Base-by-base conservation (phyloP, 2,329 filamentous ascomycete species). In the Fusarium papillatum region DNA sequence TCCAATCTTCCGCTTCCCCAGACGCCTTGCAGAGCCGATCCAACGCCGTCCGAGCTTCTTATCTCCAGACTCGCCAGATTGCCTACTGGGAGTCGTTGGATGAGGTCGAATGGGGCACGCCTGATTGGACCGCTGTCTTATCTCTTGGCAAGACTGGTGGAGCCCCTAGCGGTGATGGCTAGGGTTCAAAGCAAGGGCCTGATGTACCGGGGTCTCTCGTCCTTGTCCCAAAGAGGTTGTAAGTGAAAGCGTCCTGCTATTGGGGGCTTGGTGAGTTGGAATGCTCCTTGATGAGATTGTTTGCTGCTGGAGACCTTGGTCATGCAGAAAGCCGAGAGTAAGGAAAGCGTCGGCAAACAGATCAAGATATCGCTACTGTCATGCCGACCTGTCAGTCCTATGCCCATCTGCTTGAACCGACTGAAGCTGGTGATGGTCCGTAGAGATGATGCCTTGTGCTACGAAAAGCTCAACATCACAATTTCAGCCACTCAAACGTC, bases 101-200 rank as follows among this genome's bases (percentile, higher is more conserved):
- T 65, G 66, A 72, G 71, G 71, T 74, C 57, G 71, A 73, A 75
- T 69, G 64, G 68, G 55, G n/a, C 31, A 57, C 16, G 22, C 38
- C 64, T 81, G 66, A 82, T 82, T 82, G 81, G 81, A 16, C 24
- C 10, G 26, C 50, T 57, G 66, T 59, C 80, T 82, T 82, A 82
- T 82, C 80, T 81, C 74, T 81, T 76, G 76, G 74, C 75, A 75
- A 70, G 68, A 68, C 74, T 43, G 43, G 69, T 73, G 73, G 73
- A 78, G 75, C 62, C 62, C 36, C 71, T 79, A 78, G 71, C 61
- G 65, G 64, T 48, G 48, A 71, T 67, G 59, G 68, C 57, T 67
- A 57, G 60, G 65, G 66, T 74, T 63, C 70, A 62, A 61, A 68
- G 66, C 66, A 67, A 69, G 64, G 69, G 53, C 53, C 38, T 43